Base-by-base conservation (phyloP, 495 filamentous ascomycete species). In the Penicillium herquei region DNA sequence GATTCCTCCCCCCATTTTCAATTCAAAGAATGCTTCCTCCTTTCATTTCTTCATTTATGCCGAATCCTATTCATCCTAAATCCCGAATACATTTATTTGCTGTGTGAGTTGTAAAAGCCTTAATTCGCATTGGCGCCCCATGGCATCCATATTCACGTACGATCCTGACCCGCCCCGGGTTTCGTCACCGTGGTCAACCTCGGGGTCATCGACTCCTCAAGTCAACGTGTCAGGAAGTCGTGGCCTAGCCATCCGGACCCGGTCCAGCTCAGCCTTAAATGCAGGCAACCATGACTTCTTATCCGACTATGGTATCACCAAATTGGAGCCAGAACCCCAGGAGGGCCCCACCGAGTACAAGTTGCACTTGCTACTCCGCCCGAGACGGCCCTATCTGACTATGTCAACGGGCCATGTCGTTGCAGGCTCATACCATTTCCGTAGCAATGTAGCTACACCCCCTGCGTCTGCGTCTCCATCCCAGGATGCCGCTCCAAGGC, bases 131-230 rank as follows among this genome's bases (percentile, higher is more conserved):
- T 45, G 39, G 14, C 21, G 41, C 17, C 48, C 43, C 21, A 98
- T 98, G 94, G 90, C 91, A 35, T 96, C 92, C 12, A 90, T 98
- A 54, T 98, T 98, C 71, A 96, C 93, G 0, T 98, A 87, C 65
- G 91, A 96, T 52, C 86, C 90, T 10, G 87, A 95, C 56, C 89
- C 93, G 35, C 89, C 90, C 5, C 77, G 90, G 70, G 88, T 96
- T 30, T 84, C 88, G 13, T 97, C 93, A 9, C 95, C 94, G 26
- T 98, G 94, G 94, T 78, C 87, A 37, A 81, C 78, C 13, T 78
- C 75, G 41, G 73, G 70, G 26, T 73, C 74, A 7, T 72, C 70
- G 35, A 78, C 75, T 13, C 73, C 77, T 8, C 70, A 70, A 51
- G 18, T 62, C 30, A 55, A 49, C 31, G 52, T 60, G 14, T 35